Percentiles rank a stretch among this genome's conserved stretches.
These are phyloP conservation scores for Mortierella sp. DNA, from an alignment of 371 early-diverging fungal genomes.

Conservation along the genomic window DNA sequence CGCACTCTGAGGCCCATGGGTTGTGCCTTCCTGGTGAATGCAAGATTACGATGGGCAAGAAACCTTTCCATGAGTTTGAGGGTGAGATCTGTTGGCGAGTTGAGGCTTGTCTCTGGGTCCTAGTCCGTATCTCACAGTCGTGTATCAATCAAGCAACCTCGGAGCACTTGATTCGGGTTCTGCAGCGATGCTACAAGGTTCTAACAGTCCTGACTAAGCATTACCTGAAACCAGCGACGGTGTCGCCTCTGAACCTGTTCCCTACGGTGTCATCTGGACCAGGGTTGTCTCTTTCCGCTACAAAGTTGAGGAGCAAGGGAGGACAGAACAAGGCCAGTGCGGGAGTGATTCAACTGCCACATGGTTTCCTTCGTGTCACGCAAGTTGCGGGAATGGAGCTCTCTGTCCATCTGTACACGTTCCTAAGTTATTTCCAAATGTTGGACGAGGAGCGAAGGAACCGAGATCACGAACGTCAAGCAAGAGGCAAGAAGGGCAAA, in stretches of 20 bases:
- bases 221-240: constrained; percentile 31
- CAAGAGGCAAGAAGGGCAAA: constrained; percentile 19
- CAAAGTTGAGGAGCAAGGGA: neutral
- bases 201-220: constrained; percentile 48
- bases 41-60: constrained; percentile 16
- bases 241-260: constrained; percentile 27
- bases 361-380: constrained; percentile 56
- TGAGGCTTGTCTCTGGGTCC: constrained; percentile 49
- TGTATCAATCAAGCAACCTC: constrained; percentile 38
- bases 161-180: constrained; percentile 47
- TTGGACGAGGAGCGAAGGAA: constrained; percentile 41
- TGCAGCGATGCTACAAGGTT: constrained; percentile 43
- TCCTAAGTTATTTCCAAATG: constrained; percentile 50
- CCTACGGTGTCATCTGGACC: neutral
- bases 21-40: neutral
- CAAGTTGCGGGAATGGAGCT: constrained; percentile 55
- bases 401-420: constrained; percentile 44
- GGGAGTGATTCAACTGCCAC: constrained; percentile 41
- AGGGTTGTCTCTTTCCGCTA: constrained; percentile 1
- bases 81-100: constrained; percentile 50
- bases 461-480: constrained; percentile 26
- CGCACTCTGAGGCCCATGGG: neutral
- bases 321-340: constrained; percentile 8
- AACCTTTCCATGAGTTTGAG: constrained; percentile 38
- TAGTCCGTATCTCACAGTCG: constrained; percentile 47